A percentile compares a stretch with the other conserved stretches of the same genome.
Conservation (phyloP, 2,329 filamentous ascomycete species). For the Phoma sp. region DNA sequence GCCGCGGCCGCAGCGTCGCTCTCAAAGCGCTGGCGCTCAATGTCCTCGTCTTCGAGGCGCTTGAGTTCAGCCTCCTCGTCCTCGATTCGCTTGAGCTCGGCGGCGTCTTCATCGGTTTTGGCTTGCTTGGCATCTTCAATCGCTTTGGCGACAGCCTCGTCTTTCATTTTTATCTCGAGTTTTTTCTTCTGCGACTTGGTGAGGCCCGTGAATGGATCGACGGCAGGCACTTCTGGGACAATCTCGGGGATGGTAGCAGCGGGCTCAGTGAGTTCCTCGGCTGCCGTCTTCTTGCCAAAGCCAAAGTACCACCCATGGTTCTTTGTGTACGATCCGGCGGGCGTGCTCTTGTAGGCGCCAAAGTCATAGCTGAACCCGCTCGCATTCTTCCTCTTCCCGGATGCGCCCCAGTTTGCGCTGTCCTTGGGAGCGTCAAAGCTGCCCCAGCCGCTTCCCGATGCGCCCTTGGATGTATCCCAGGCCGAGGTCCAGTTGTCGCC, state of each 20-base stretch:
- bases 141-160: slow-evolving; percentile 37
- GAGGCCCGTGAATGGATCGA: slow-evolving; percentile 40
- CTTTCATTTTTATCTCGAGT: slow-evolving; percentile 47
- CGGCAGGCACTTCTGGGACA: slow-evolving; percentile 49
- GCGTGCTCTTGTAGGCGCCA: slow-evolving; percentile 38
- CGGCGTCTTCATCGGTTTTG: slow-evolving; percentile 36
- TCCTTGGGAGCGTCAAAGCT: slow-evolving; percentile 40
- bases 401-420: slow-evolving; percentile 39
- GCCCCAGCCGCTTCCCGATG: slow-evolving; percentile 36
- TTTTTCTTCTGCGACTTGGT: slow-evolving; percentile 42
- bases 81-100: slow-evolving; percentile 16
- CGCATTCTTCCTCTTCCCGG: slow-evolving; percentile 47
- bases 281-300: too few species aligned
- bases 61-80: slow-evolving; percentile 36
- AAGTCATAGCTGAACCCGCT: slow-evolving; percentile 47
- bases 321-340: too few species aligned
- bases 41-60: slow-evolving; percentile 33
- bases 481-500: slow-evolving; percentile 27
- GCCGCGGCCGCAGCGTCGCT: slow-evolving; percentile 25
- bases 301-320: too few species aligned
- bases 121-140: slow-evolving; percentile 28
- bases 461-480: slow-evolving; percentile 35
- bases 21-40: slow-evolving; percentile 28
- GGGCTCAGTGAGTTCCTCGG: too few species aligned
- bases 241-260: slow-evolving; percentile 39